A percentile compares a stretch with the other conserved stretches of the same genome.
Evolutionary conservation across 441 rosid species (phyloP).

Genomic region (Croton laevigatus): DNA sequence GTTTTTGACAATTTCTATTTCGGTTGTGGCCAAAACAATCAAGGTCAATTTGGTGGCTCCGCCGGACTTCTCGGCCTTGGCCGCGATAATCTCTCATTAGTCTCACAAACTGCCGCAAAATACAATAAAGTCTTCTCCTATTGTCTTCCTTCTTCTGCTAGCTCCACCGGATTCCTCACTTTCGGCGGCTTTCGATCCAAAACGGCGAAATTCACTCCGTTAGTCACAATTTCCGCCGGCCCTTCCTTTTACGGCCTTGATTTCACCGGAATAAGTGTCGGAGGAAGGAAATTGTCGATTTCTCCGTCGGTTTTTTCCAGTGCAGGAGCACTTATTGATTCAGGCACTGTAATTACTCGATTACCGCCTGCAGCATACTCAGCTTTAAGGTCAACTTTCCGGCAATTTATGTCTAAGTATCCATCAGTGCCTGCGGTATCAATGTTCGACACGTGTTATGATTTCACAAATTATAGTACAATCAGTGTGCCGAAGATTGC

Average conservation of each 20-base stretch:
- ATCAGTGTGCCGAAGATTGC: slow-evolving; percentile 45
- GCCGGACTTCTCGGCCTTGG: slow-evolving; percentile 88
- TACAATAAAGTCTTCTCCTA: slow-evolving; percentile 75
- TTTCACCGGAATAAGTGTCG: slow-evolving; percentile 45
- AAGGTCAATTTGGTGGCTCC: slow-evolving; percentile 56
- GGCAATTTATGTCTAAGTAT: slow-evolving; percentile 48
- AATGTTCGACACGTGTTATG: slow-evolving; percentile 78
- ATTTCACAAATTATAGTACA: slow-evolving; percentile 41
- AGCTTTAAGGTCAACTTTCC: slow-evolving; percentile 44
- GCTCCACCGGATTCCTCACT: slow-evolving; percentile 66
- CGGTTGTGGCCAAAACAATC: slow-evolving; percentile 83
- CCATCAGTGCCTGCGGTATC: slow-evolving; percentile 49
- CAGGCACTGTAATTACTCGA: slow-evolving; percentile 56
- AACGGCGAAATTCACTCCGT: slow-evolving; percentile 54
- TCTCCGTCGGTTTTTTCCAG: slow-evolving; percentile 40
- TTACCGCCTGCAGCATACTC: slow-evolving; percentile 48
- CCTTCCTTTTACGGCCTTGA: slow-evolving; percentile 51
- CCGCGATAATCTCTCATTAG: slow-evolving; percentile 56
- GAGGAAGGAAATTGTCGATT: slow-evolving; percentile 38
- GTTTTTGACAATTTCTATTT: slow-evolving; percentile 42
- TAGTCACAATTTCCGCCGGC: slow-evolving; percentile 34
- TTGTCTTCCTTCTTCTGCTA: slow-evolving; percentile 67
- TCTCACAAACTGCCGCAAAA: slow-evolving; percentile 54
- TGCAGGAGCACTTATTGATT: slow-evolving; percentile 58
- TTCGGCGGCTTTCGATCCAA: slow-evolving; percentile 52